phyloP scores from a whole-genome alignment of 768 basidiomycete species.

The Rhodotorula diobovata region DNA sequence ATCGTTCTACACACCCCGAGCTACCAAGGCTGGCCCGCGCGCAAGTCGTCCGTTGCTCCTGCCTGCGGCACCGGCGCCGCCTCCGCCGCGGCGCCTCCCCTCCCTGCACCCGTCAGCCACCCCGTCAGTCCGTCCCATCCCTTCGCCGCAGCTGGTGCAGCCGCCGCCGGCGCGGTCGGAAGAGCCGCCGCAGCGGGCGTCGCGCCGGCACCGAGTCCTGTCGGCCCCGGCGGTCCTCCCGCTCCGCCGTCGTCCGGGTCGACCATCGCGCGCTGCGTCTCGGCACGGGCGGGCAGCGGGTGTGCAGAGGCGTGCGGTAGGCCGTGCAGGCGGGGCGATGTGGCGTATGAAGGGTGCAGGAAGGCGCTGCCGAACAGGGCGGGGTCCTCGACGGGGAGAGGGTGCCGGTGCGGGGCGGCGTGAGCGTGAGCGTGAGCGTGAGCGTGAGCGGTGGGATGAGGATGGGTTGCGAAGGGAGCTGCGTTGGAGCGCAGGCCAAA shows the following conservation, averaged over 20 bases:
- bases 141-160: too few species aligned
- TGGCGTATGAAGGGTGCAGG: neutral
- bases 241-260: neutral
- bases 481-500: too few species aligned
- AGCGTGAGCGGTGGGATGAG: too few species aligned
- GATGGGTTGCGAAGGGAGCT: too few species aligned
- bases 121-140: neutral
- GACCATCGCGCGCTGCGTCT: neutral
- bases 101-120: neutral
- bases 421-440: too few species aligned
- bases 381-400: neutral
- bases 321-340: neutral
- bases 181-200: too few species aligned
- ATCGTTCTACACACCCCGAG: neutral
- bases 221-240: too few species aligned
- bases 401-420: neutral
- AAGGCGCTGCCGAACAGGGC: slow-evolving; percentile 3
- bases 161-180: too few species aligned
- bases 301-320: neutral
- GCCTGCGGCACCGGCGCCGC: neutral
- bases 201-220: too few species aligned
- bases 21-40: neutral
- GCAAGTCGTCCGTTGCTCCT: neutral
- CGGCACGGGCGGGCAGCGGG: neutral
- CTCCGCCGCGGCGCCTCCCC: neutral